Evolutionary conservation across 305 asterid species (phyloP).

Genomic region (Fraxinus nigra): DNA sequence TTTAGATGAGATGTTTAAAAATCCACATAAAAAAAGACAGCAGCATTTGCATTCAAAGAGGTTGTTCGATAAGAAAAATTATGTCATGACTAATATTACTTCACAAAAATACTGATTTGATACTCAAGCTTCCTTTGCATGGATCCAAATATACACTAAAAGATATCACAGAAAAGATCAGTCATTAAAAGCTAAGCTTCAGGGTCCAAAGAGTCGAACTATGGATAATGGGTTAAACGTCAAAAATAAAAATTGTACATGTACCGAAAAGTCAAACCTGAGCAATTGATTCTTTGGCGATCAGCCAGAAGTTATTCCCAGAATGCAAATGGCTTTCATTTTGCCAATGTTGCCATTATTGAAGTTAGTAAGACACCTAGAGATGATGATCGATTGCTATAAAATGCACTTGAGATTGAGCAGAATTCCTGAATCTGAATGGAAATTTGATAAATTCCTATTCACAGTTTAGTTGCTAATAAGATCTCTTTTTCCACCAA

Average conservation of each 20-base stretch:
- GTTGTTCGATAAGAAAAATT: not conserved
- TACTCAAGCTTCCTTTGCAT: not conserved
- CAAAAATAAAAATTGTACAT: not conserved
- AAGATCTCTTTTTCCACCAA: slow-evolving; percentile 55
- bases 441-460: not conserved
- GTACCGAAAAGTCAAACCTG: not conserved
- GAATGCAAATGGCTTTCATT: not conserved
- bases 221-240: not conserved
- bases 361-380: not conserved
- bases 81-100: not conserved
- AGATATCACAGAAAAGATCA: not conserved
- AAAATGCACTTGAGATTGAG: not conserved
- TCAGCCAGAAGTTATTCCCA: not conserved
- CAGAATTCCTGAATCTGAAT: not conserved
- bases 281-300: not conserved
- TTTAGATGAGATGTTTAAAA: not conserved
- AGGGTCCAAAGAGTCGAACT: not conserved
- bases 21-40: not conserved
- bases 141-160: not conserved
- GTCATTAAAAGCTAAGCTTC: not conserved
- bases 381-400: not conserved
- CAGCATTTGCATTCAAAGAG: not conserved
- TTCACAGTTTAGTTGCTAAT: slow-evolving; percentile 35
- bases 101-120: not conserved
- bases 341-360: not conserved